Conservation (phyloP, 1,284 basidiomycete species). For the Trametes pubescens region DNA sequence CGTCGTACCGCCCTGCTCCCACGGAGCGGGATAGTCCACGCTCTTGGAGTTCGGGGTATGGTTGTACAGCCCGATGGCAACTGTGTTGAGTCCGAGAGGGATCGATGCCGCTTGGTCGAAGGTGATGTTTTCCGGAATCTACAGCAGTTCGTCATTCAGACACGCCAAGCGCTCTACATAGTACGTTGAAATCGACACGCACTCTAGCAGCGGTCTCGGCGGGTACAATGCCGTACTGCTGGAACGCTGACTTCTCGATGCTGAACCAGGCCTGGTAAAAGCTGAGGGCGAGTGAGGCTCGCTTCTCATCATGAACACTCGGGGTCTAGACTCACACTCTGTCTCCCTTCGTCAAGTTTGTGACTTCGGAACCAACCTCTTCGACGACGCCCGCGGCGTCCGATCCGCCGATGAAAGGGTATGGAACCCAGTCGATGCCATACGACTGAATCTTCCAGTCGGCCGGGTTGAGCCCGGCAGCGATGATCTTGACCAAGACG, state of each 20-base stretch:
- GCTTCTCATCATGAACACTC: conserved; percentile 26
- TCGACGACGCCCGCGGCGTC: conserved; percentile 68
- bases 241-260: conserved; percentile 38
- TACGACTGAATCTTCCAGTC: conserved; percentile 48
- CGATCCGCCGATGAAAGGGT: conserved; percentile 58
- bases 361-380: conserved; percentile 60
- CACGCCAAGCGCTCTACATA: too few relatives aligned
- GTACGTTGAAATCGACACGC: not conserved
- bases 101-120: conserved; percentile 49
- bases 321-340: conserved; percentile 26
- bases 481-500: conserved; percentile 40
- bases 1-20: conserved; percentile 43
- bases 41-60: conserved; percentile 27
- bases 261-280: conserved; percentile 27
- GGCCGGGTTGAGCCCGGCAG: conserved; percentile 51
- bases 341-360: conserved; percentile 61
- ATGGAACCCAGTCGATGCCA: conserved; percentile 30
- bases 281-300: too few relatives aligned
- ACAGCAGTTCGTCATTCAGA: not conserved
- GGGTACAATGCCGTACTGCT: conserved; percentile 42
- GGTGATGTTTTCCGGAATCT: conserved; percentile 43
- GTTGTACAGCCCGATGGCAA: conserved; percentile 50
- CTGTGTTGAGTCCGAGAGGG: conserved; percentile 50
- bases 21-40: conserved; percentile 36
- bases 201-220: conserved; percentile 41